Conservation (phyloP, 805 yeast genomes). For the Starmerella roubikii region DNA sequence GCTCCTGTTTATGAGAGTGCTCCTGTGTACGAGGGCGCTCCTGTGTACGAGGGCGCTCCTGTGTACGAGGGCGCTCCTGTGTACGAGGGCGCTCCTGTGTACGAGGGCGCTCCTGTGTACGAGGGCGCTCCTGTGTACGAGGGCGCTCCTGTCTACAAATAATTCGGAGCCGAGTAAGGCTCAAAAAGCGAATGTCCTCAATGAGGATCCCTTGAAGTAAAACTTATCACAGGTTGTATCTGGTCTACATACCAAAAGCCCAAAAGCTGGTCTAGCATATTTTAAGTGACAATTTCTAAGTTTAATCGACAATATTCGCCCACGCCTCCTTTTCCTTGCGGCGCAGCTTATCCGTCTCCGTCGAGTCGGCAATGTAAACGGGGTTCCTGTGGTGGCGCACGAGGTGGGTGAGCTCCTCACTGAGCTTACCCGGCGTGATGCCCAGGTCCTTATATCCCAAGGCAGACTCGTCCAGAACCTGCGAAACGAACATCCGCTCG, state of each 20-base stretch:
- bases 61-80: too few relatives aligned
- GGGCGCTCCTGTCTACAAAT: not conserved
- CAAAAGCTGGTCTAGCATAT: too few relatives aligned
- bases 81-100: too few relatives aligned
- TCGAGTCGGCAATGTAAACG: slow-evolving; percentile 20
- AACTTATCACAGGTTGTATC: too few relatives aligned
- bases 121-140: not conserved
- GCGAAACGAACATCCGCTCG: slow-evolving; percentile 59
- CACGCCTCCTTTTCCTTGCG: slow-evolving; percentile 21
- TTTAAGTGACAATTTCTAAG: too few relatives aligned
- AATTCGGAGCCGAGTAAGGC: not conserved
- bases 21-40: too few relatives aligned
- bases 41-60: too few relatives aligned
- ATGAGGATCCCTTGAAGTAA: too few relatives aligned
- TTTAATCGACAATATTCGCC: slow-evolving; percentile 21
- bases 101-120: too few relatives aligned
- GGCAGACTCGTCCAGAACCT: slow-evolving; percentile 46
- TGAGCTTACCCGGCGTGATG: slow-evolving; percentile 42
- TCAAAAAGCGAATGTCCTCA: too few relatives aligned
- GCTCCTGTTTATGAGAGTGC: too few relatives aligned
- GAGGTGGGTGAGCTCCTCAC: slow-evolving; percentile 29
- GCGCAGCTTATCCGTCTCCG: slow-evolving; percentile 21
- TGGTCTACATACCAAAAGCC: too few relatives aligned
- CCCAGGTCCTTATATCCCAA: slow-evolving; percentile 59
- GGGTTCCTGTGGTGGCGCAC: slow-evolving; percentile 23